Evolutionary conservation across 495 filamentous ascomycete genomes (phyloP).

Genomic region (Trichocladium antarcticum): DNA sequence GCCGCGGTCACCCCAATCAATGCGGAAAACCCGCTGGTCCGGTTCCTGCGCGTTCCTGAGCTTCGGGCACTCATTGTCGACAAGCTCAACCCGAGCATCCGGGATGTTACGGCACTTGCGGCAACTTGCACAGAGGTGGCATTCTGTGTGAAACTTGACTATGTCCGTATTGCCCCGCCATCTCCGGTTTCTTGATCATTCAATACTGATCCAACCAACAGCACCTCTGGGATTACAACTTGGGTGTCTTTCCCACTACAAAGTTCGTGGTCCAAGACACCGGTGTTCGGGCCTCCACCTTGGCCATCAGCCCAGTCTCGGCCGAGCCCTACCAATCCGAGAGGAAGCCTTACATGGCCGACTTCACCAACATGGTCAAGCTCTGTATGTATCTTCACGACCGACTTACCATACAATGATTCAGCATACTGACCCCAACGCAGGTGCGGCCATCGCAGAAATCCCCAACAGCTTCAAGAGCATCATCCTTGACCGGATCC

Average conservation of each 20-base stretch:
- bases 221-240: constrained; percentile 10
- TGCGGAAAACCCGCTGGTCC: too few relatives aligned
- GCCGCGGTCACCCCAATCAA: not conserved
- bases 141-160: not conserved
- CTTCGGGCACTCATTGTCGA: not conserved
- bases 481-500: constrained; percentile 17
- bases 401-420: not conserved
- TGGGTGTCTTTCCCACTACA: not conserved
- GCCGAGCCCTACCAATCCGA: not conserved
- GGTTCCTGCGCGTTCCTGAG: constrained; percentile 3
- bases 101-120: constrained; percentile 13
- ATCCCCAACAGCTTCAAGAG: constrained; percentile 9
- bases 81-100: constrained; percentile 4
- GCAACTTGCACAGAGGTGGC: constrained; percentile 4
- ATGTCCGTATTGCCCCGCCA: not conserved
- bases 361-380: constrained; percentile 1
- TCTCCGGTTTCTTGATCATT: not conserved
- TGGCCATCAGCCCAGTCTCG: constrained; percentile 7
- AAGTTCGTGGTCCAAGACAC: not conserved
- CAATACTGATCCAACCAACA: not conserved
- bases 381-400: constrained; percentile 1
- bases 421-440: not conserved
- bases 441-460: not conserved
- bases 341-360: constrained; percentile 6
- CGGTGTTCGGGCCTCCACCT: constrained; percentile 6